Conservation (phyloP, 1,139 yeast genomes). For the Kodamaea derodonti region DNA sequence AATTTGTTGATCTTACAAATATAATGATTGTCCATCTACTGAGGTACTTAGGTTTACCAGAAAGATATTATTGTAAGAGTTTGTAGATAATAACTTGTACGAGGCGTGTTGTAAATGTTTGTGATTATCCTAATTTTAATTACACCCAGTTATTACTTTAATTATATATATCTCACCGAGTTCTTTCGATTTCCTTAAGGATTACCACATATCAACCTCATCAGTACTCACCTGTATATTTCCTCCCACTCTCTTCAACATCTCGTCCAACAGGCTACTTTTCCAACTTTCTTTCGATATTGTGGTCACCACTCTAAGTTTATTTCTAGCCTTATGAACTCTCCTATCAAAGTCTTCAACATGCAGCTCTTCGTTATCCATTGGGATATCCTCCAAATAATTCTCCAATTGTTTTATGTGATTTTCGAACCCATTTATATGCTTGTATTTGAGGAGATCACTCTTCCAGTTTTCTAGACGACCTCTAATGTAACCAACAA, state of each 20-base stretch:
- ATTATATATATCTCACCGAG: too few species aligned
- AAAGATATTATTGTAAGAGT: too few species aligned
- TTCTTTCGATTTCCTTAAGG: too few species aligned
- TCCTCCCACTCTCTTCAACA: constrained; percentile 39
- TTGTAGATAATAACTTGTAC: too few species aligned
- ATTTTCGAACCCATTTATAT: constrained; percentile 15
- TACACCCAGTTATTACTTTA: too few species aligned
- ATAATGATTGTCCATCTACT: too few species aligned
- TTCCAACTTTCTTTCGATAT: constrained; percentile 33
- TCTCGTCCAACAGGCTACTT: constrained; percentile 28
- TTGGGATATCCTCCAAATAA: constrained; percentile 22
- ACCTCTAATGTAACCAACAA: constrained; percentile 63
- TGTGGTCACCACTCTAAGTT: constrained; percentile 44
- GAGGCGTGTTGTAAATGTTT: too few species aligned
- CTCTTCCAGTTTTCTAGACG: constrained; percentile 39
- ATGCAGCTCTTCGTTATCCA: constrained; percentile 37
- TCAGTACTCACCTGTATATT: constrained; percentile 36
- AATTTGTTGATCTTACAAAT: too few species aligned
- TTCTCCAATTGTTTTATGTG: constrained; percentile 30
- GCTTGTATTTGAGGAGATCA: constrained; percentile 15
- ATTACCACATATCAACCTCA: constrained; percentile 46
- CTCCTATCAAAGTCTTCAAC: constrained; percentile 47
- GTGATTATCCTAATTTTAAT: too few species aligned
- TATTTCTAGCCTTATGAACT: constrained; percentile 47
- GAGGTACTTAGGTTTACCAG: too few species aligned